phyloP scores from a whole-genome alignment of 2,329 filamentous ascomycete genomes.

The Whalleya microplaca region DNA sequence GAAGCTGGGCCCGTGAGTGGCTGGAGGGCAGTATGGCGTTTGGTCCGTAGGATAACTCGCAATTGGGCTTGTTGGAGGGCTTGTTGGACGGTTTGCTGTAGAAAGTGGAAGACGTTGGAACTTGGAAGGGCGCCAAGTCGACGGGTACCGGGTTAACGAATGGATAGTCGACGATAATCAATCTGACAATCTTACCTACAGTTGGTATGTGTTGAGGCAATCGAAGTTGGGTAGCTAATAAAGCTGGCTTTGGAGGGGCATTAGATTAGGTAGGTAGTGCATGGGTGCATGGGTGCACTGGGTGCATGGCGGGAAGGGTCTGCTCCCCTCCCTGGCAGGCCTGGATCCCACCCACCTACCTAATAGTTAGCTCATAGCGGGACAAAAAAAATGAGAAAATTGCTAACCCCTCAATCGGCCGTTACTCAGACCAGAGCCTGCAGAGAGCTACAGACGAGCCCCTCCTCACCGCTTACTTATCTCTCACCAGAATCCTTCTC shows the following conservation, averaged over 20 bases:
- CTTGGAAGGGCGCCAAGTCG: not conserved
- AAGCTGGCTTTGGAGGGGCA: too few relatives aligned
- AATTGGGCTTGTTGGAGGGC: not conserved
- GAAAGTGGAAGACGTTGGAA: too few relatives aligned
- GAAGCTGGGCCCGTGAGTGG: conserved; percentile 1
- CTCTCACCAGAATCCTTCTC: conserved; percentile 11
- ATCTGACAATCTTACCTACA: not conserved
- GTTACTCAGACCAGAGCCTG: conserved; percentile 7
- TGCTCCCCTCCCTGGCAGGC: conserved; percentile 29
- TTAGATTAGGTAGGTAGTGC: not conserved
- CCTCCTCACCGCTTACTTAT: conserved; percentile 21
- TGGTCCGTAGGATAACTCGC: not conserved
- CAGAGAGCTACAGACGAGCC: too few relatives aligned
- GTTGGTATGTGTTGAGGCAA: not conserved
- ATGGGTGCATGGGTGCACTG: too few relatives aligned
- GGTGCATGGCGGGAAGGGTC: conserved; percentile 9
- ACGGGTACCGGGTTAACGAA: not conserved
- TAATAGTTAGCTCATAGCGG: conserved; percentile 23
- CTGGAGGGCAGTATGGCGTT: conserved; percentile 6
- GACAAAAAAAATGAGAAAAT: conserved; percentile 26
- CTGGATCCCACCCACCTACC: conserved; percentile 24
- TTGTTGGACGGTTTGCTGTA: too few relatives aligned
- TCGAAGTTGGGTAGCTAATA: too few relatives aligned
- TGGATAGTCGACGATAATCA: not conserved
- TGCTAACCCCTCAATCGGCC: conserved; percentile 24